Evolutionary conservation across 768 basidiomycete species (phyloP).

Genomic region (Lentinula detonsa): DNA sequence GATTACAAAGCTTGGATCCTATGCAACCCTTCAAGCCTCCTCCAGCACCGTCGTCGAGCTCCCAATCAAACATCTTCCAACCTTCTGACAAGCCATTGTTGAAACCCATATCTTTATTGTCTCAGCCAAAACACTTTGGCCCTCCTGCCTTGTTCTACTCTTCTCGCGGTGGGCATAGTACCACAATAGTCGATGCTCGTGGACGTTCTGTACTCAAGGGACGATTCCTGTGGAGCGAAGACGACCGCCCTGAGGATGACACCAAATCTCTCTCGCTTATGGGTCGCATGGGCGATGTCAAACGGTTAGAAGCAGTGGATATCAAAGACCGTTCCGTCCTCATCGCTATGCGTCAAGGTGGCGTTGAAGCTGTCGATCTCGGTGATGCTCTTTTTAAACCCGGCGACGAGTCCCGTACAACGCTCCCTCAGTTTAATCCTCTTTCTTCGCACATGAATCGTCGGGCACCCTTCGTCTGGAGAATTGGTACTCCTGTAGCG

Average conservation of each 20-base stretch:
- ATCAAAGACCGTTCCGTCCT: constrained; percentile 69
- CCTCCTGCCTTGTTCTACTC: constrained; percentile 86
- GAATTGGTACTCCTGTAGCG: constrained; percentile 66
- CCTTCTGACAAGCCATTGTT: constrained; percentile 53
- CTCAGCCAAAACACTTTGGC: constrained; percentile 78
- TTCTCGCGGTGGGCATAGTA: constrained; percentile 86
- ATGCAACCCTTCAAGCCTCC: constrained; percentile 62
- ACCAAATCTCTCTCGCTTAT: constrained; percentile 20
- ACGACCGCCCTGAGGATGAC: constrained; percentile 43
- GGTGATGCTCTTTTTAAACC: constrained; percentile 75
- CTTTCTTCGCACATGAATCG: constrained; percentile 57
- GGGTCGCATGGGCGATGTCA: constrained; percentile 72
- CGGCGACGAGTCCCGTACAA: constrained; percentile 71
- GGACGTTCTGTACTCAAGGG: constrained; percentile 81
- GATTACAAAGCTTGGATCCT: constrained; percentile 78
- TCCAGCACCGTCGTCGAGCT: constrained; percentile 36
- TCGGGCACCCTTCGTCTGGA: constrained; percentile 76
- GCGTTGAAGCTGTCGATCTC: constrained; percentile 76
- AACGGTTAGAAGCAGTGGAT: constrained; percentile 79
- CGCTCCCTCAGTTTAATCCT: constrained; percentile 66
- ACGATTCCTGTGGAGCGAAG: constrained; percentile 72
- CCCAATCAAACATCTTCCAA: constrained; percentile 17
- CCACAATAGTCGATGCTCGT: constrained; percentile 80
- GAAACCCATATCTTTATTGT: constrained; percentile 66
- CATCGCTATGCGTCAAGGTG: constrained; percentile 83